Conservation (phyloP, 768 basidiomycete species). For the Hydnum rufescens region DNA sequence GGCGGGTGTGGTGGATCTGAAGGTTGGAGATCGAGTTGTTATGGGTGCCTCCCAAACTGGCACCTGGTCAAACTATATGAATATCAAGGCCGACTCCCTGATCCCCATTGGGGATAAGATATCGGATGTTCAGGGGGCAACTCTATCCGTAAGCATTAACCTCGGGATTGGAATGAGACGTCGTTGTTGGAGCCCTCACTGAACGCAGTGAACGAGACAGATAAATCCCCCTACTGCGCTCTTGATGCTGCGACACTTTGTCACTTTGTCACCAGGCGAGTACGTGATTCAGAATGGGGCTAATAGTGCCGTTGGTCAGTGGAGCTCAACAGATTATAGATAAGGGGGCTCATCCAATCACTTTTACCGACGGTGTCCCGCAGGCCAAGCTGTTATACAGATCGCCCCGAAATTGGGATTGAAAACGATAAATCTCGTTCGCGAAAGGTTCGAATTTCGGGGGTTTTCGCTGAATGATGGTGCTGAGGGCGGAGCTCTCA, state of each 20-base stretch:
- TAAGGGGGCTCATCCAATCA: background rate
- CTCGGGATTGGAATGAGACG: background rate
- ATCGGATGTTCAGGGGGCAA: conserved; percentile 49
- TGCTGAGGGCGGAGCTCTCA: background rate
- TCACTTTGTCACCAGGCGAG: conserved; percentile 40
- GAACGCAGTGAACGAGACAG: conserved; percentile 17
- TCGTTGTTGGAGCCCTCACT: background rate
- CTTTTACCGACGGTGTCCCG: too few relatives aligned
- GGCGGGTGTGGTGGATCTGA: conserved; percentile 27
- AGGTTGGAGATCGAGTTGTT: conserved; percentile 52
- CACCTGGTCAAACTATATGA: conserved; percentile 47
- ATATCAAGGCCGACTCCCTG: conserved; percentile 35
- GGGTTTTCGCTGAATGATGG: background rate
- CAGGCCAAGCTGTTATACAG: conserved; percentile 73
- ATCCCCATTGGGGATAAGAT: conserved; percentile 34
- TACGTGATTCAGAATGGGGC: conserved; percentile 78
- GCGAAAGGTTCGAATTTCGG: conserved; percentile 32
- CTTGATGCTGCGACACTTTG: conserved; percentile 60
- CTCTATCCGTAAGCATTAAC: conserved; percentile 38
- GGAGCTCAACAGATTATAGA: background rate
- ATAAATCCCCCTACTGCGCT: conserved; percentile 74
- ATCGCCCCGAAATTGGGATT: conserved; percentile 52
- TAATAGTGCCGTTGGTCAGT: conserved; percentile 49
- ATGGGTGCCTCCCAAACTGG: conserved; percentile 50
- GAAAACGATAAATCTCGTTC: conserved; percentile 66